Base-by-base conservation (phyloP, 768 basidiomycete genomes). In the Lactarius deliciosus region DNA sequence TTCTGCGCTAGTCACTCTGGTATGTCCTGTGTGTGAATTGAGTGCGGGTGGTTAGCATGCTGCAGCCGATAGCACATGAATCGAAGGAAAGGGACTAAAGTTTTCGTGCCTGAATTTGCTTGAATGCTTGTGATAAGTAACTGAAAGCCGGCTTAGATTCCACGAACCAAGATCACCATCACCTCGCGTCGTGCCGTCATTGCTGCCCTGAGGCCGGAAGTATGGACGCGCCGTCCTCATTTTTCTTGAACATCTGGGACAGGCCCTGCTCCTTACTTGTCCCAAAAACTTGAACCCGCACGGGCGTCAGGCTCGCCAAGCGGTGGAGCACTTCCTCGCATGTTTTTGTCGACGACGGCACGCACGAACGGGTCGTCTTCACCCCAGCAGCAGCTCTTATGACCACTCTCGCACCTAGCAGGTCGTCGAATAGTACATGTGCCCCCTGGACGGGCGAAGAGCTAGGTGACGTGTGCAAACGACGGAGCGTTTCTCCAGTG, bases 401-500 rank as follows among this genome's bases (percentile, higher is more conserved):
- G 45, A 80, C 81, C 63, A 75, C 72, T 28, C 80, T 70, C n/a
- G 80, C 80, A 22, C 73, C 73, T n/a, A 73, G 74, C 22, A 72
- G 73, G 20, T 74, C 75, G 30, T 75, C 67, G 40, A 69, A 69
- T 4, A 71, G 40, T 5, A 62, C 59, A 28, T 53, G 61, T 41
- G 65, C 65, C 2, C 65, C 70, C 20, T 67, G 57, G 22, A 58
- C 43, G 47, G 54, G 63, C 47, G 59, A 41, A 60, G 57, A n/a
- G 32, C 30, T 36, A 28, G 30, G 50, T n/a, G n/a, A 54, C 4
- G 28, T 61, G n/a, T 38, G 63, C 63, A 63, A 34, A 81, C 80
- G 47, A 87, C 81, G 11, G 81, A 83, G 64, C 81, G 85, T 72
- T 92, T 93, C 75, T 92, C 91, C 75, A 83, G 64, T 81, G 85